These are phyloP conservation scores for Zymoseptoria passerinii DNA, from an alignment of 2,329 filamentous ascomycete genomes.

Conservation along the genomic window DNA sequence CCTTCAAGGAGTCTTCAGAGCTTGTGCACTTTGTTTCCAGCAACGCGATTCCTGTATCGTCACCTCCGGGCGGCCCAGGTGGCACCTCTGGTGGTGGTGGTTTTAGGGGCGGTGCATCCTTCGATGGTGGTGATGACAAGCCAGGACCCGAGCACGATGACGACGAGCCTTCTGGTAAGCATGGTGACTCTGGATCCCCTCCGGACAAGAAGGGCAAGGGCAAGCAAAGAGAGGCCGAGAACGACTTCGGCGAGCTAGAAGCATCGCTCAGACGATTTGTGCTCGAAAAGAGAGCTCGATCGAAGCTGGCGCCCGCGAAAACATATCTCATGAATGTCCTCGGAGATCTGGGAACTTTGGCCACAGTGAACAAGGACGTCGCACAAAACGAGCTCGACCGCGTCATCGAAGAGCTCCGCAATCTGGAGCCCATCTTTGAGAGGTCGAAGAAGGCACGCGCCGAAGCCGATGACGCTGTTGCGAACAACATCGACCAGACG, in stretches of 20 bases:
- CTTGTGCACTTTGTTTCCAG: conserved; percentile 97
- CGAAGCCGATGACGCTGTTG: conserved; percentile 73
- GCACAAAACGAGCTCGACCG: conserved; percentile 77
- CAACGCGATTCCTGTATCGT: conserved; percentile 75
- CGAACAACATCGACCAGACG: conserved; percentile 72
- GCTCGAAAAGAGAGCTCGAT: conserved; percentile 86
- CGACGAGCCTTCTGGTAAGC: conserved; percentile 49
- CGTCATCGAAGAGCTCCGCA: conserved; percentile 68
- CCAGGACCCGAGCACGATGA: conserved; percentile 37
- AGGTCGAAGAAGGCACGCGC: conserved; percentile 70
- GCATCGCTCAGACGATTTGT: conserved; percentile 85
- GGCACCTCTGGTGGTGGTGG: conserved; percentile 25
- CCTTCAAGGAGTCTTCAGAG: conserved; percentile 84
- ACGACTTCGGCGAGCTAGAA: conserved; percentile 85
- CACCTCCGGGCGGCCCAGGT: conserved; percentile 41
- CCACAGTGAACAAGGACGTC: conserved; percentile 78
- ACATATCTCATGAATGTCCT: conserved; percentile 93
- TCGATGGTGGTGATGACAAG: conserved; percentile 30
- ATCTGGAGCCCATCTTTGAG: conserved; percentile 79
- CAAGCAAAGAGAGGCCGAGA: conserved; percentile 65
- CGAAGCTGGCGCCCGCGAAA: conserved; percentile 89
- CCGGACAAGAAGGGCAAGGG: conserved; percentile 53
- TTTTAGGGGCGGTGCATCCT: conserved; percentile 28
- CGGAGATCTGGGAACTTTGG: conserved; percentile 74
- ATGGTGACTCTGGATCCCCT: conserved; percentile 36